Conservation (phyloP, 1,284 basidiomycete genomes). For the Clitocybe nebularis region DNA sequence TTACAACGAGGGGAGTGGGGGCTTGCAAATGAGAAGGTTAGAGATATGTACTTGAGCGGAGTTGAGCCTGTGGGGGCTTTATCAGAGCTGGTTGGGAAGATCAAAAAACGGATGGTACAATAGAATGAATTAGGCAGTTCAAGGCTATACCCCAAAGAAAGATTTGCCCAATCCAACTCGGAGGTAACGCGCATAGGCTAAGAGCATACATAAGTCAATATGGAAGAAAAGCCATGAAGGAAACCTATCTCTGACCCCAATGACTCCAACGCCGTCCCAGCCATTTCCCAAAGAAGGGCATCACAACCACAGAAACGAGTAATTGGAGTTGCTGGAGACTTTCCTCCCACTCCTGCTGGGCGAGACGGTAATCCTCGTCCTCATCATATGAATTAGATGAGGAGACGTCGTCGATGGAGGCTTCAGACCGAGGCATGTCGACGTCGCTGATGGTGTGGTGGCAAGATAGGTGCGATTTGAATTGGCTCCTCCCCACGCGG, state of each 20-base stretch:
- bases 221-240: constrained; percentile 6
- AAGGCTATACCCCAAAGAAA: constrained; percentile 47
- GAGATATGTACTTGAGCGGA: constrained; percentile 48
- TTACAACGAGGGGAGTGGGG: constrained; percentile 49
- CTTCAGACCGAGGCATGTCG: constrained; percentile 34
- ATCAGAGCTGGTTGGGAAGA: constrained; percentile 24
- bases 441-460: neutral
- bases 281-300: constrained; percentile 88
- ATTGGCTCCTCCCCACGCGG: too few species aligned
- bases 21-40: constrained; percentile 55
- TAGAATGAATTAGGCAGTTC: constrained; percentile 15
- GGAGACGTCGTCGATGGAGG: constrained; percentile 42
- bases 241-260: constrained; percentile 59
- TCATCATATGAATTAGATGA: constrained; percentile 49
- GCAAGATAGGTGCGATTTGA: too few species aligned
- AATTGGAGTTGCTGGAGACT: constrained; percentile 80
- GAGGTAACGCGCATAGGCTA: constrained; percentile 73
- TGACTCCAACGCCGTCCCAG: constrained; percentile 82
- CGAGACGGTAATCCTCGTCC: constrained; percentile 71
- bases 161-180: constrained; percentile 61
- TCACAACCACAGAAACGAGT: constrained; percentile 73
- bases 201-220: constrained; percentile 15
- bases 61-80: constrained; percentile 30
- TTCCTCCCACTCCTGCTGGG: constrained; percentile 92
- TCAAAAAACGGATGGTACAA: constrained; percentile 10